Percentiles rank a stretch among this genome's conserved stretches.
phyloP scores from a whole-genome alignment of 225 moss, liverwort and hornwort species.

The Thuidium tamariscinum region DNA sequence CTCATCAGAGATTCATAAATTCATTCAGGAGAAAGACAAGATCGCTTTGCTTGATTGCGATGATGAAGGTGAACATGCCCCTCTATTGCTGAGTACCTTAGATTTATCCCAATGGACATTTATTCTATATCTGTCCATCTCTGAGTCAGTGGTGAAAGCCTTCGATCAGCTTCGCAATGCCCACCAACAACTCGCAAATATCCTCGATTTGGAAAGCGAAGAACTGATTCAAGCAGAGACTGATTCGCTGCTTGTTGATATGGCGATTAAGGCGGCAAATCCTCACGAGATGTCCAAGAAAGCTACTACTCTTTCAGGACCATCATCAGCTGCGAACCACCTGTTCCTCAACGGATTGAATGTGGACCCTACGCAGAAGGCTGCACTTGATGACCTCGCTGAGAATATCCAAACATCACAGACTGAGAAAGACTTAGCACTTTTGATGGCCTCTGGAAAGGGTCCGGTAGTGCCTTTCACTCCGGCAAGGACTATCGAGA shows the following conservation, averaged over 20 bases:
- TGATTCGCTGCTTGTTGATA: accelerated
- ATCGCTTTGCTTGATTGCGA: accelerated
- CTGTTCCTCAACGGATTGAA: background rate
- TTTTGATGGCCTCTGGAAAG: too few species aligned
- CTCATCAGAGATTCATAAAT: background rate
- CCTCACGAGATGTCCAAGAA: background rate
- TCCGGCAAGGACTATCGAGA: accelerated
- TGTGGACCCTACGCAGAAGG: accelerated
- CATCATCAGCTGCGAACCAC: accelerated
- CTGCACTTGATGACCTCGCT: accelerated
- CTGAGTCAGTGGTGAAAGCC: accelerated
- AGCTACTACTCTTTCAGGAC: accelerated
- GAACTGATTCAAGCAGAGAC: accelerated
- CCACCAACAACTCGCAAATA: accelerated
- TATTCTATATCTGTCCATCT: accelerated
- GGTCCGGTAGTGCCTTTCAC: too few species aligned
- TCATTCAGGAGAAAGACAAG: background rate
- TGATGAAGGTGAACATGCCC: background rate
- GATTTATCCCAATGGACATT: background rate
- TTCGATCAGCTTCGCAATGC: accelerated
- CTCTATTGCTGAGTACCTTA: accelerated
- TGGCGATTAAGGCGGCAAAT: accelerated
- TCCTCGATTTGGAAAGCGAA: background rate
- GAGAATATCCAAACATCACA: too few species aligned
- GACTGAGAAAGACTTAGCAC: too few species aligned